phyloP scores from a whole-genome alignment of 371 early-diverging fungal genomes.

The Choanephora cucurbitarum region DNA sequence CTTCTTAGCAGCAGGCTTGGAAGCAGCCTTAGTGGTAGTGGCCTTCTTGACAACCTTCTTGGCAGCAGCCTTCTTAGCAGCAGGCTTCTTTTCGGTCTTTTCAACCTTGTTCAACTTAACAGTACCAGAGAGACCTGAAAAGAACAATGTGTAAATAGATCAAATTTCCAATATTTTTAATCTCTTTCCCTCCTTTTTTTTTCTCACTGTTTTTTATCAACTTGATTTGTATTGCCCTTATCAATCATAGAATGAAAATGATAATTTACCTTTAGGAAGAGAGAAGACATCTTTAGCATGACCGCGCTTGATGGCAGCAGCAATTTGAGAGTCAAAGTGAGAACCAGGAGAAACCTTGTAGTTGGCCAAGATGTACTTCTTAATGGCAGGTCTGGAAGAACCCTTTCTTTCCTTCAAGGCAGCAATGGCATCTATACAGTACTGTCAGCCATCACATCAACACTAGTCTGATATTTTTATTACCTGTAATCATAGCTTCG shows the following conservation, averaged over 20 bases:
- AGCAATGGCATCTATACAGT: conserved; percentile 54
- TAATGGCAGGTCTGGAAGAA: conserved; percentile 77
- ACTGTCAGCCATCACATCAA: not conserved
- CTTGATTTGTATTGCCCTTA: not conserved
- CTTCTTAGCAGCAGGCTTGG: conserved; percentile 50
- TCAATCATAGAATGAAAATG: not conserved
- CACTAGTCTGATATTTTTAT: not conserved
- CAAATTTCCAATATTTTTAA: not conserved
- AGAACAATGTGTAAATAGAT: conserved; percentile 1
- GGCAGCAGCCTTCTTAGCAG: conserved; percentile 46
- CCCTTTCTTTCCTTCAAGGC: conserved; percentile 80
- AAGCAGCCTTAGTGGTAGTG: conserved; percentile 52
- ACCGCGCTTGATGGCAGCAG: conserved; percentile 78
- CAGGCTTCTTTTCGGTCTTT: conserved; percentile 52
- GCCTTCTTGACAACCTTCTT: conserved; percentile 22
- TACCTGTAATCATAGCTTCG: conserved; percentile 54
- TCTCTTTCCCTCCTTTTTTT: conserved; percentile 6
- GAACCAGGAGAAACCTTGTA: conserved; percentile 55
- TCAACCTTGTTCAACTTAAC: conserved; percentile 72
- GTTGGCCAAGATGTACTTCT: conserved; percentile 83
- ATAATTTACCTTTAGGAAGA: conserved; percentile 68
- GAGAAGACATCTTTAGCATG: conserved; percentile 63
- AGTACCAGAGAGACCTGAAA: conserved; percentile 60
- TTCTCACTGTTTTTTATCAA: conserved; percentile 9
- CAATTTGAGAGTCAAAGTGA: conserved; percentile 65